phyloP scores from a whole-genome alignment of 768 basidiomycete genomes.

The Tylopilus felleus region DNA sequence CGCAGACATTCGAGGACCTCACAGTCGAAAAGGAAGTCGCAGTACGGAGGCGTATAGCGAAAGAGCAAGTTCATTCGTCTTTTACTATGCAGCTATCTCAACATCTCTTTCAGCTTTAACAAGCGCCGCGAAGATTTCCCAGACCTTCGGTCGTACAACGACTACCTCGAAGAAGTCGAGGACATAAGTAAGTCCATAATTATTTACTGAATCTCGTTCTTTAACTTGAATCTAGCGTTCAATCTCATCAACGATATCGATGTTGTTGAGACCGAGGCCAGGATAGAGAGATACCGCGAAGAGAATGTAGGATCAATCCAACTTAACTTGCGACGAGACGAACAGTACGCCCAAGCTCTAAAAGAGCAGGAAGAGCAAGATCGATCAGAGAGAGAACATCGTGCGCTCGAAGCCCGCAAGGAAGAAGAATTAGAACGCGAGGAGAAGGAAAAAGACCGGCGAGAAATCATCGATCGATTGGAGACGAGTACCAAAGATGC shows the following conservation, averaged over 20 bases:
- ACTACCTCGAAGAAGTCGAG: constrained; percentile 95
- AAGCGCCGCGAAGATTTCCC: constrained; percentile 88
- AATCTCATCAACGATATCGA: constrained; percentile 93
- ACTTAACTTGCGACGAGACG: constrained; percentile 79
- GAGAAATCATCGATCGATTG: constrained; percentile 76
- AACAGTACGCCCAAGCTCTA: constrained; percentile 66
- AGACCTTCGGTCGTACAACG: constrained; percentile 78
- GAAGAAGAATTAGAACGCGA: constrained; percentile 76
- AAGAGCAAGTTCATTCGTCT: constrained; percentile 57
- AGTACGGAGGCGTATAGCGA: constrained; percentile 79
- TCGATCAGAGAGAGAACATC: constrained; percentile 62
- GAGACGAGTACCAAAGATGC: constrained; percentile 76
- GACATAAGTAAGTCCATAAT: constrained; percentile 62
- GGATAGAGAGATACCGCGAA: constrained; percentile 71
- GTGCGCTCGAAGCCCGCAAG: constrained; percentile 60
- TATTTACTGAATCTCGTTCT: neutral
- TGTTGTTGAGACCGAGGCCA: constrained; percentile 73
- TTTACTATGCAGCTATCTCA: neutral
- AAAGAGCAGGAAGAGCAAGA: constrained; percentile 82
- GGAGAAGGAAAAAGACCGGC: constrained; percentile 66
- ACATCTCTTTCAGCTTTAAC: constrained; percentile 68
- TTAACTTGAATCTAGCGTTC: constrained; percentile 56
- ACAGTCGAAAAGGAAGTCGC: constrained; percentile 93
- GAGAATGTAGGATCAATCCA: constrained; percentile 84
- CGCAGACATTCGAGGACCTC: constrained; percentile 92